These are phyloP conservation scores for Fusarium hainanense DNA, from an alignment of 2,329 filamentous ascomycete genomes.

Conservation along the genomic window DNA sequence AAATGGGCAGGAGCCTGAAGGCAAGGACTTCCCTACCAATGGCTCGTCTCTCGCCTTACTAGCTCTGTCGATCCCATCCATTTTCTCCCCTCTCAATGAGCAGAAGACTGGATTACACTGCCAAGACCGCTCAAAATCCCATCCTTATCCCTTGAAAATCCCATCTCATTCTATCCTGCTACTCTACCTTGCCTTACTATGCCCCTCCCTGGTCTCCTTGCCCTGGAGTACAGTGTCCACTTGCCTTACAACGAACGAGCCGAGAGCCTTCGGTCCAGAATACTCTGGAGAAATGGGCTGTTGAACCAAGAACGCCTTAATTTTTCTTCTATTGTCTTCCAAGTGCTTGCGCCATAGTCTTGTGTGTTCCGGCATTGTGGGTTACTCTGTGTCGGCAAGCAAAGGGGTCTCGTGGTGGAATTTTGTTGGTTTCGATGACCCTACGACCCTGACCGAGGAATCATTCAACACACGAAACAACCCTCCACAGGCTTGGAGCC, in stretches of 20 bases:
- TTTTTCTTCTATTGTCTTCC: neutral
- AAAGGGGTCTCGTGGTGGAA: conserved; percentile 22
- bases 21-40: conserved; percentile 26
- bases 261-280: neutral
- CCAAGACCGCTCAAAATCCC: conserved; percentile 33
- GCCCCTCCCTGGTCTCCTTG: conserved; percentile 7
- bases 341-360: neutral
- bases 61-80: conserved; percentile 32
- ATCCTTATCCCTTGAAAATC: conserved; percentile 26
- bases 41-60: conserved; percentile 7
- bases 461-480: conserved; percentile 13
- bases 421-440: conserved; percentile 25
- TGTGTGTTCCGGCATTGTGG: neutral
- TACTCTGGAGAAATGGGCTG: neutral
- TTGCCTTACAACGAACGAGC: neutral
- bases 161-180: conserved; percentile 7
- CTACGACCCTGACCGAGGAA: conserved; percentile 18
- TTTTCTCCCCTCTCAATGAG: conserved; percentile 21
- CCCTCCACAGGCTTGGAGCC: conserved; percentile 2
- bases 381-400: neutral
- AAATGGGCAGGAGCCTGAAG: conserved; percentile 12
- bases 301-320: neutral
- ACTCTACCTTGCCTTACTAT: neutral
- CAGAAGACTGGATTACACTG: conserved; percentile 8
- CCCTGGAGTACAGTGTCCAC: conserved; percentile 13